Evolutionary conservation across 495 filamentous ascomycete species (phyloP), one percentile per base, ranked within the genome.

Genomic region (Trichodelitschia bisporula): DNA sequence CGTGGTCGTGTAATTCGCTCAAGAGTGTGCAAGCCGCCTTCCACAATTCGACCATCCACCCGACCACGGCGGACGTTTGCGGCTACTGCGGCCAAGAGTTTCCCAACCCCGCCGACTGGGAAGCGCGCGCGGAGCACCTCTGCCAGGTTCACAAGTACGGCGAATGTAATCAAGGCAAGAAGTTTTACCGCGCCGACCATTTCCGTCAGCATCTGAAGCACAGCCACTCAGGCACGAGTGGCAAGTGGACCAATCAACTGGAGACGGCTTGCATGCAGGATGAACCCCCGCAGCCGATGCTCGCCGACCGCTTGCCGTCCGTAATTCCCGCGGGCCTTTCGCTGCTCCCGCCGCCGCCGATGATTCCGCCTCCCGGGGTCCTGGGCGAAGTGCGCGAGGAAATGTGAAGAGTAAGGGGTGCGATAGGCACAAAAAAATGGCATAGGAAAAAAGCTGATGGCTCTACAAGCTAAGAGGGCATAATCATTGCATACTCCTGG

Each of bases 161-260:
- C 36, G 89, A 95, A 52, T 97, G 86, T 62, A 97, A 97, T 47
- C 77, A 89, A 39, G 73, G 73, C 37, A 97, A 97, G 61, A 95
- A 95, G 49, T 97, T 97, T 50, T 97, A 76, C 54, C 70, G 86
- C 3, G 86, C 86, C 12, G 86, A 97, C 47, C 86, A 97, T 46
- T 97, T 97, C 61, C 70, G 86, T 21, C 86, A 97, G 50, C 86
- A 97, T 54, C 58, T 97, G 31, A 97, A 97, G 57, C 86, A 97
- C 42, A 93, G 84, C 46, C 86, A 97, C 52, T 79, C 75, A 4
- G 89, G 86, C 9, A 84, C 80, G 1, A 92, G 82, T 51, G 86
- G 86, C 15, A 95, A 95, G 47, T 95, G 89, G 86, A 97, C 86
- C 13, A 97, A 97, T 49, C 84, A 90, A 57, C 54, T 97, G 25